A percentile compares a stretch with the other conserved stretches of the same genome.
phyloP scores from a whole-genome alignment of 2,329 filamentous ascomycete genomes.

The Colletotrichum euphorbiae region DNA sequence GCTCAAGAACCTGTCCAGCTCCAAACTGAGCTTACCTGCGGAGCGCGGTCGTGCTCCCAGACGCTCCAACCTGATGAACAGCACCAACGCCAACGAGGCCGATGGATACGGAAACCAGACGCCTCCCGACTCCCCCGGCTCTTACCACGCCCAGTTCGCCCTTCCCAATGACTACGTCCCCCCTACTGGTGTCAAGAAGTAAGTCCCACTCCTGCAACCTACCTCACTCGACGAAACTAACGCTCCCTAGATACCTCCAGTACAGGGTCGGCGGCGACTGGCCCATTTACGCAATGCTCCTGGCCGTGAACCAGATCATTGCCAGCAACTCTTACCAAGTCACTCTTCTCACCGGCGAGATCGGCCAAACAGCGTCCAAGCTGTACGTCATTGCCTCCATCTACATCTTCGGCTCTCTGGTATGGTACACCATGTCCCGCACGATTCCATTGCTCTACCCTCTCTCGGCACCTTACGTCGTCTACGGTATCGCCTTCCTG shows the following conservation, averaged over 20 bases:
- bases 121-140: slow-evolving; percentile 44
- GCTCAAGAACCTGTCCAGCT: slow-evolving; percentile 34
- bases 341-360: slow-evolving; percentile 73
- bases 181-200: slow-evolving; percentile 65
- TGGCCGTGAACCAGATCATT: slow-evolving; percentile 72
- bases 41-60: slow-evolving; percentile 29
- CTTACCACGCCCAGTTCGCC: slow-evolving; percentile 64
- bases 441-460: slow-evolving; percentile 66
- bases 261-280: slow-evolving; percentile 69
- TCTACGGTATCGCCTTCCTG: slow-evolving; percentile 73
- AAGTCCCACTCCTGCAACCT: slow-evolving; percentile 39
- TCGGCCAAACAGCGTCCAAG: slow-evolving; percentile 68
- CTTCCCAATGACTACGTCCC: slow-evolving; percentile 67
- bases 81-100: slow-evolving; percentile 13
- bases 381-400: slow-evolving; percentile 71
- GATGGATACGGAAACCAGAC: slow-evolving; percentile 22
- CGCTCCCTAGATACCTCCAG: slow-evolving; percentile 51
- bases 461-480: slow-evolving; percentile 69
- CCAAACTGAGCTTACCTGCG: slow-evolving; percentile 33
- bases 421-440: slow-evolving; percentile 74
- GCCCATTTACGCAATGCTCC: slow-evolving; percentile 71
- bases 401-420: slow-evolving; percentile 67
- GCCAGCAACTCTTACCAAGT: slow-evolving; percentile 77
- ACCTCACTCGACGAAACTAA: not conserved
- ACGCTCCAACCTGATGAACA: slow-evolving; percentile 29